Base-by-base conservation (phyloP, 352 stramenopile genomes). In the Thalassiosira hispida region DNA sequence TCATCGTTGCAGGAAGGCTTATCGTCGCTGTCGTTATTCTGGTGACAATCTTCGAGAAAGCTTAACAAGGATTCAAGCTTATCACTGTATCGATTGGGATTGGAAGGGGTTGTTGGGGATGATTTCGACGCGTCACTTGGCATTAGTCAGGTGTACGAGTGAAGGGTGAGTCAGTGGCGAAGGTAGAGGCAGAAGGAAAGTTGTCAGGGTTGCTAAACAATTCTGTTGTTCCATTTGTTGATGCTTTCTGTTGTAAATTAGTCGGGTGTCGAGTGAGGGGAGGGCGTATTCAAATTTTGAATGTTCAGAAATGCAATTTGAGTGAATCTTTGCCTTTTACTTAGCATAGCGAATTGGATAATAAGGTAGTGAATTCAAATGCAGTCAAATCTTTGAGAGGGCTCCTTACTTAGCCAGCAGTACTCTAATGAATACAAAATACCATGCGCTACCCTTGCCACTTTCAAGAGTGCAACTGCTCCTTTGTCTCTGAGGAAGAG, bases 31-130 rank as follows among this genome's bases (percentile, higher is more conserved):
- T 59, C 53, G 46, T 59, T 64, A 16, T 59, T 57, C 2, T 52
- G 14, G 35, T 73, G 51, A 31, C 60, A 29, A 29, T 73, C 27
- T 35, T 79, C 53, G 20, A 72, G 33, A 49, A 67, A 72, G 9
- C 49, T 63, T 9, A 72, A 44, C 18, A 73, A 67, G 14, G 60
- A 73, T 11, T n/a, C 20, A 6, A 79, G 52, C n/a, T 61, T 79
- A 42, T 65, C 9, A 35, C 59, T 71, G 47, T 57, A 78, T 27
- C 18, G 38, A 22, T 22, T 49, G 14, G 35, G 53, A 46, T 62
- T 23, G 18, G 53, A 62, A 62, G 53, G 35, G 27, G 25, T 25
- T 55, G 6, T 6, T 23, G 18, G 8, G 27, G 33, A 46, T 46
- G 44, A 16, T 22, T n/a, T 27, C 18, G 46, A 55, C 18, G 44